These are phyloP conservation scores for Psilocybe sp. DNA, from an alignment of 768 basidiomycete species.

Conservation along the genomic window DNA sequence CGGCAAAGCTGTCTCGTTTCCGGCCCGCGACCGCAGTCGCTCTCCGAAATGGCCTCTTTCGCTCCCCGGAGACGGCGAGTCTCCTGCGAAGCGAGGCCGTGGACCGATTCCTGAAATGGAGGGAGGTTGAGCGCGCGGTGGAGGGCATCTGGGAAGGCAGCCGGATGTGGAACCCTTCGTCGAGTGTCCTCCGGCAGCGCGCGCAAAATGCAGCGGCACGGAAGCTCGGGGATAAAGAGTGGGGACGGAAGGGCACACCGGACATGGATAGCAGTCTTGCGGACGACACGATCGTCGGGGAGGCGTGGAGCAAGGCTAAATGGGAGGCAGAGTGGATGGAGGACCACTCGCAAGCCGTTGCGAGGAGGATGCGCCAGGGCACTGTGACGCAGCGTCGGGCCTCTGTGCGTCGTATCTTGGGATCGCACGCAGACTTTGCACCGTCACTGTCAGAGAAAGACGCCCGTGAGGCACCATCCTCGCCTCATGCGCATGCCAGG, in stretches of 20 bases:
- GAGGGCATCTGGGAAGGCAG: conserved; percentile 30
- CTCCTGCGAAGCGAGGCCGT: conserved; percentile 60
- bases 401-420: neutral
- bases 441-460: neutral
- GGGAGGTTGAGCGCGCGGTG: conserved; percentile 62
- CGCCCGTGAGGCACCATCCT: neutral
- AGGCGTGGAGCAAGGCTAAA: conserved; percentile 54
- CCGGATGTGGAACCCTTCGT: neutral
- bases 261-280: neutral
- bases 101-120: conserved; percentile 70
- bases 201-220: neutral
- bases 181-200: neutral
- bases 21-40: conserved; percentile 47
- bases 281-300: neutral
- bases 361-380: conserved; percentile 43
- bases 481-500: conserved; percentile 1
- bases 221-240: conserved; percentile 5
- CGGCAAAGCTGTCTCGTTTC: conserved; percentile 50
- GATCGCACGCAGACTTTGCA: neutral
- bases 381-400: conserved; percentile 19
- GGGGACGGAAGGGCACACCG: conserved; percentile 14
- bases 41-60: conserved; percentile 60
- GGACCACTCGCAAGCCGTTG: conserved; percentile 60
- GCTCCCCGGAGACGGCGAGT: conserved; percentile 57
- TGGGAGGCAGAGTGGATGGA: conserved; percentile 71